Percentiles rank a stretch among this genome's conserved stretches.
These are phyloP conservation scores for Naegleria fowleri DNA, from an alignment of 208 protist genomes.

Conservation along the genomic window DNA sequence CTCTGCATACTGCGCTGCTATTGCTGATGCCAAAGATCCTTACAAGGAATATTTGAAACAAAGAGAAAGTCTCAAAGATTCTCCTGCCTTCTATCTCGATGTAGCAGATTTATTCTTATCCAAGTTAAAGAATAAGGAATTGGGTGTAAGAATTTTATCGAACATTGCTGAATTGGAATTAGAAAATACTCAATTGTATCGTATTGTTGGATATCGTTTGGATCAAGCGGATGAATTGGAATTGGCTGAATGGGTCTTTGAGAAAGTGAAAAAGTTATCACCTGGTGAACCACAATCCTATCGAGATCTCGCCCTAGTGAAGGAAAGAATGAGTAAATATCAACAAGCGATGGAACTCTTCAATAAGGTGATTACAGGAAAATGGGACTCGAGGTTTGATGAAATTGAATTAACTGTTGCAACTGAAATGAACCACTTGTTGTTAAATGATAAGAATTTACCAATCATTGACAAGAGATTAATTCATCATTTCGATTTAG, in stretches of 20 bases:
- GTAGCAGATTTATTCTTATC: neutral
- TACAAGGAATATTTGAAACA: slow-evolving; percentile 12
- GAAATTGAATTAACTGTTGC: slow-evolving; percentile 23
- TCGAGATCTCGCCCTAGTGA: neutral
- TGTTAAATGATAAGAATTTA: neutral
- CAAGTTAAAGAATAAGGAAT: neutral
- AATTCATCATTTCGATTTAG: neutral
- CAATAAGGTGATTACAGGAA: neutral
- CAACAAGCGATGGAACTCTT: neutral
- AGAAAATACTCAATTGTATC: slow-evolving; percentile 12
- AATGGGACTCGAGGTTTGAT: slow-evolving; percentile 3
- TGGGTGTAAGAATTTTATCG: neutral
- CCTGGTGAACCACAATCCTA: slow-evolving; percentile 14
- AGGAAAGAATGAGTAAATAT: neutral
- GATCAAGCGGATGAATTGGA: neutral
- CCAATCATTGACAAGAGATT: neutral
- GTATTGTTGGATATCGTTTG: slow-evolving; percentile 23
- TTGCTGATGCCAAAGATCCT: neutral
- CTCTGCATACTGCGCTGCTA: neutral
- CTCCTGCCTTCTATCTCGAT: slow-evolving; percentile 16
- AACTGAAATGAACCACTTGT: neutral
- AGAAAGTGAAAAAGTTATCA: neutral
- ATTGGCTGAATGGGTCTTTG: neutral
- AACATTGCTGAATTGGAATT: slow-evolving; percentile 24
- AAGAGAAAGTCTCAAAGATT: neutral